A percentile compares a stretch with the other conserved stretches of the same genome.
phyloP scores from a whole-genome alignment of 1,139 yeast genomes.

The Debaryomyces nepalensis region DNA sequence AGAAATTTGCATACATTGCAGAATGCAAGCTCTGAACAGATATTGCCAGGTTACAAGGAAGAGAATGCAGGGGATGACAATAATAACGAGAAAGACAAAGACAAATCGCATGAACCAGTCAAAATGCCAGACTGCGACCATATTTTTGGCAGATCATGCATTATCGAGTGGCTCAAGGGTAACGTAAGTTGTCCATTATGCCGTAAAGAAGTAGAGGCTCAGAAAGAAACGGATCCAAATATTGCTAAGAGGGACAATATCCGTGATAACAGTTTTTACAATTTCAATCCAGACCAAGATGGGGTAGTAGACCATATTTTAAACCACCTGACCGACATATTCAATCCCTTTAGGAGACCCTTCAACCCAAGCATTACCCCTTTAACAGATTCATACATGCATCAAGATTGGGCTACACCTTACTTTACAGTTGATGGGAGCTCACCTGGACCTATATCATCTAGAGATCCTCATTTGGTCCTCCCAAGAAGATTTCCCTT shows the following conservation, averaged over 20 bases:
- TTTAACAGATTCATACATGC: slow-evolving; percentile 45
- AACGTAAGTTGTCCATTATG: slow-evolving; percentile 52
- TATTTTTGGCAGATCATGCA: slow-evolving; percentile 47
- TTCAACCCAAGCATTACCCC: slow-evolving; percentile 46
- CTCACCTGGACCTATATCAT: slow-evolving; percentile 14
- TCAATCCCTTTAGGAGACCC: slow-evolving; percentile 44
- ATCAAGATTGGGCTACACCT: slow-evolving; percentile 44
- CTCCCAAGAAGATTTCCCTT: slow-evolving; percentile 41
- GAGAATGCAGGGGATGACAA: slow-evolving; percentile 20
- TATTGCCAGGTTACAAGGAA: slow-evolving; percentile 37
- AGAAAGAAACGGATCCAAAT: slow-evolving; percentile 29
- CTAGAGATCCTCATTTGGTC: slow-evolving; percentile 33
- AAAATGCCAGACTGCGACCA: slow-evolving; percentile 50
- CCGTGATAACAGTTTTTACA: slow-evolving; percentile 19
- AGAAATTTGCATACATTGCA: slow-evolving; percentile 31
- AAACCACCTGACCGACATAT: slow-evolving; percentile 43
- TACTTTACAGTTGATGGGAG: slow-evolving; percentile 14
- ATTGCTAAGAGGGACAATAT: slow-evolving; percentile 19
- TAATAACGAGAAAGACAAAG: slow-evolving; percentile 20
- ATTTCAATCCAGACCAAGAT: slow-evolving; percentile 24
- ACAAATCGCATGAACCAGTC: slow-evolving; percentile 43
- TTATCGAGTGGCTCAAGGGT: slow-evolving; percentile 47
- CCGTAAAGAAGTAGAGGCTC: slow-evolving; percentile 46
- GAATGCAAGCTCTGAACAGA: slow-evolving; percentile 31
- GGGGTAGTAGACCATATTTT: slow-evolving; percentile 31